phyloP scores from a whole-genome alignment of 1,284 basidiomycete species.

The Naganishia sp. region DNA sequence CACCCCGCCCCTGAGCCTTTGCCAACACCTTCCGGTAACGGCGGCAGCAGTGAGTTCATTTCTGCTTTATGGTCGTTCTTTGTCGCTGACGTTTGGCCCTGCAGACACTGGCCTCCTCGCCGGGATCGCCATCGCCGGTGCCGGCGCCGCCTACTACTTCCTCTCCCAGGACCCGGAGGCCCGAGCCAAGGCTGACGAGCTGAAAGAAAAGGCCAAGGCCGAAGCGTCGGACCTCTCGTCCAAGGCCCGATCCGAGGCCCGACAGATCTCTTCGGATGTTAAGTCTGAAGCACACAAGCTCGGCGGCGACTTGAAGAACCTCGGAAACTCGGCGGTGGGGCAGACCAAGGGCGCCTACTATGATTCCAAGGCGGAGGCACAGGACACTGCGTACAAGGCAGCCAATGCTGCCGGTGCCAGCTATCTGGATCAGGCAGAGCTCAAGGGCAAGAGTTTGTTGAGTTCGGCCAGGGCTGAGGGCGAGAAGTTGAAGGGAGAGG shows the following conservation, averaged over 20 bases:
- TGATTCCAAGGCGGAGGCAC: slow-evolving; percentile 28
- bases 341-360: slow-evolving; percentile 30
- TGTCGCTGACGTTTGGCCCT: neutral
- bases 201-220: slow-evolving; percentile 29
- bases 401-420: slow-evolving; percentile 4
- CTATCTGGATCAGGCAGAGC: slow-evolving; percentile 24
- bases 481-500: slow-evolving; percentile 28
- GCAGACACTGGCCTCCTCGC: slow-evolving; percentile 29
- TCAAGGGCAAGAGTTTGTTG: slow-evolving; percentile 29
- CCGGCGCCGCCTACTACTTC: slow-evolving; percentile 34
- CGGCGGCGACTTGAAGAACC: slow-evolving; percentile 31
- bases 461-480: slow-evolving; percentile 19
- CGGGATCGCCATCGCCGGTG: slow-evolving; percentile 29
- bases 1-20: slow-evolving; percentile 18
- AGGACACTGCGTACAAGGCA: slow-evolving; percentile 24
- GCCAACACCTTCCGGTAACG: slow-evolving; percentile 19
- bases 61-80: neutral
- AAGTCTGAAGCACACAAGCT: slow-evolving; percentile 32
- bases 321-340: slow-evolving; percentile 19
- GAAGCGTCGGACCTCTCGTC: slow-evolving; percentile 12
- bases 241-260: slow-evolving; percentile 28
- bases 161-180: slow-evolving; percentile 27
- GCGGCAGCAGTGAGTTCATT: slow-evolving; percentile 28
- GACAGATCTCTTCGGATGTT: slow-evolving; percentile 20
- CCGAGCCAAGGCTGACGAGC: slow-evolving; percentile 26